Evolutionary conservation across 106 monocot species (phyloP).

Genomic region (Platanthera guangdongensis): DNA sequence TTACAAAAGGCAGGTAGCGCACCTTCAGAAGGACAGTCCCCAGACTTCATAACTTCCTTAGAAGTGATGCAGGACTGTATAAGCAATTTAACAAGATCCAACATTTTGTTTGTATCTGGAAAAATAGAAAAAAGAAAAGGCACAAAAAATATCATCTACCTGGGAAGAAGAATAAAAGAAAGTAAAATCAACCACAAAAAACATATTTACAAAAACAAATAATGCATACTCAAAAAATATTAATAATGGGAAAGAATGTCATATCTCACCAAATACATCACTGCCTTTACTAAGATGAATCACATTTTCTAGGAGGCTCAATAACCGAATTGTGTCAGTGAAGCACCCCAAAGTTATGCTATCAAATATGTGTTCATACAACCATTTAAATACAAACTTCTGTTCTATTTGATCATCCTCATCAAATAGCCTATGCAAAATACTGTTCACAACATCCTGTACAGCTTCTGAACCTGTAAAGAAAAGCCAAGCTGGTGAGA

Average conservation of each 20-base stretch:
- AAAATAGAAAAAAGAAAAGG: conserved; percentile 6
- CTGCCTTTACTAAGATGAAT: conserved; percentile 21
- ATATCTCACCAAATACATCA: conserved; percentile 42
- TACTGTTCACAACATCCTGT: conserved; percentile 35
- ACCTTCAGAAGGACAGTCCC: conserved; percentile 17
- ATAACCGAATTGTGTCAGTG: conserved; percentile 34
- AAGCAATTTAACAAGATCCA: conserved; percentile 50
- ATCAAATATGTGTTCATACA: conserved; percentile 32
- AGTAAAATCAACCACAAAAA: not conserved
- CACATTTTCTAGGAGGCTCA: conserved; percentile 44
- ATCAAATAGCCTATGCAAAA: conserved; percentile 46
- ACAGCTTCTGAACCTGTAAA: conserved; percentile 42
- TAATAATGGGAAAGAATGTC: not conserved
- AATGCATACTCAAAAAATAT: not conserved
- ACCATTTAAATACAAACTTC: conserved; percentile 38
- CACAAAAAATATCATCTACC: not conserved
- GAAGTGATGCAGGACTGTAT: conserved; percentile 38
- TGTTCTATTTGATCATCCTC: conserved; percentile 43
- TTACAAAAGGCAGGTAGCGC: conserved; percentile 26
- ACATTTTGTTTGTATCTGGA: conserved; percentile 38
- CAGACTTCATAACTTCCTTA: conserved; percentile 12
- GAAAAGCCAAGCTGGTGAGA: not conserved
- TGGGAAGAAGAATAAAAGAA: conserved; percentile 7
- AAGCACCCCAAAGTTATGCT: conserved; percentile 24
- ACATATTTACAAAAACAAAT: not conserved